Conservation (phyloP, 2,329 filamentous ascomycete species). For the Fusarium sp. region DNA sequence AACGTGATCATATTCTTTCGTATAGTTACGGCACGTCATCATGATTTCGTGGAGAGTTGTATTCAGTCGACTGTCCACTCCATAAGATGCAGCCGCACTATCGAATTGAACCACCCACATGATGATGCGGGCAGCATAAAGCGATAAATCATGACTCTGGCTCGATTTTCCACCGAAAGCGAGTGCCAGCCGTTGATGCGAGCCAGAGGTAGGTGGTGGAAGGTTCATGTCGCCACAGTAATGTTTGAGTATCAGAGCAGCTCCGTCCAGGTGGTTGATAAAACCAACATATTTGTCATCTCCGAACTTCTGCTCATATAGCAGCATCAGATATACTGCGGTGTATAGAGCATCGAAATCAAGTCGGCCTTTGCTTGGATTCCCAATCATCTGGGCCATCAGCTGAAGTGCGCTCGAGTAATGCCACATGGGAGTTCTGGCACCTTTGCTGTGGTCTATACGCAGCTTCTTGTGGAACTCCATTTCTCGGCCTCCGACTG, state of each 20-base stretch:
- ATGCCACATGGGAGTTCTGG: neutral
- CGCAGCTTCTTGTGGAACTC: too few relatives aligned
- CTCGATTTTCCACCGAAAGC: neutral
- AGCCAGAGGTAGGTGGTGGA: neutral
- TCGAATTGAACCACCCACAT: neutral
- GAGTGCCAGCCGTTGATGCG: neutral
- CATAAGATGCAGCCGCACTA: neutral
- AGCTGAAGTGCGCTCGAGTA: neutral
- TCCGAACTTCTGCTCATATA: slow-evolving; percentile 1
- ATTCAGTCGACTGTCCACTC: neutral
- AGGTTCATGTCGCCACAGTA: neutral
- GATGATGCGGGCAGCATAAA: neutral
- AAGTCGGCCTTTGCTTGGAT: too few relatives aligned
- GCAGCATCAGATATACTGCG: neutral
- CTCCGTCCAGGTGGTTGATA: neutral
- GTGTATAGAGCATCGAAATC: too few relatives aligned
- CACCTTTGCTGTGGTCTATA: neutral
- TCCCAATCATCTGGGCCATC: too few relatives aligned
- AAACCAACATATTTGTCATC: neutral
- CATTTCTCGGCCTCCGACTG: neutral
- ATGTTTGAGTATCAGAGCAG: neutral
- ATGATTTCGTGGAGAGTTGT: too few relatives aligned
- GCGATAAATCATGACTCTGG: neutral
- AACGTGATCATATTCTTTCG: neutral
- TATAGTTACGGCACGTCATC: neutral